phyloP scores from a whole-genome alignment of 1,284 basidiomycete species.

The Microbotryum saponariae region DNA sequence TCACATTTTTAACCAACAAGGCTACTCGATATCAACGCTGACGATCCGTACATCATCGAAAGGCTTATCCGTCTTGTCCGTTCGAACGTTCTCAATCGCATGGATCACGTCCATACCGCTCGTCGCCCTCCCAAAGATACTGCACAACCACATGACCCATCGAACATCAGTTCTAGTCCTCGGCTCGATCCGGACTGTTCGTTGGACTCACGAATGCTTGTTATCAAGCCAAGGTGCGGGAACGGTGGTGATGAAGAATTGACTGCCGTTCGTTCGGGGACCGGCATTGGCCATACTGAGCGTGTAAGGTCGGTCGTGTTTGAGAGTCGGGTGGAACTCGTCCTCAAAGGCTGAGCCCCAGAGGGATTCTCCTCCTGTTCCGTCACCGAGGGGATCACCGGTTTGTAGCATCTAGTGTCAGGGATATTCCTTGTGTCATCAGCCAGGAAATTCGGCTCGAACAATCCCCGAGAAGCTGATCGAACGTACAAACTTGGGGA shows the following conservation, averaged over 20 bases:
- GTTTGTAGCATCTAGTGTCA: constrained; percentile 79
- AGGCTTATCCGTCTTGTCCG: constrained; percentile 44
- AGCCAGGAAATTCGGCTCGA: neutral
- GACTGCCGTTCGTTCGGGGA: constrained; percentile 78
- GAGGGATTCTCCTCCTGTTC: constrained; percentile 91
- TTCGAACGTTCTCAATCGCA: constrained; percentile 71
- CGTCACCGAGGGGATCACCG: constrained; percentile 92
- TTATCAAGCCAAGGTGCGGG: constrained; percentile 81
- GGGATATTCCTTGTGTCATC: neutral
- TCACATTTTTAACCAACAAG: neutral
- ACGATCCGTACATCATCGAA: constrained; percentile 35
- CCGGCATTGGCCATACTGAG: constrained; percentile 99
- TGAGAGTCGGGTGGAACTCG: constrained; percentile 76
- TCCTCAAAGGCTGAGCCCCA: constrained; percentile 96
- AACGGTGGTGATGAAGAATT: constrained; percentile 98
- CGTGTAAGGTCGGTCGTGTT: constrained; percentile 93
- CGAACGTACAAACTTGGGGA: constrained; percentile 74
- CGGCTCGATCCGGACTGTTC: neutral
- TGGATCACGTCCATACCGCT: constrained; percentile 51
- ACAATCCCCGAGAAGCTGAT: too few relatives aligned
- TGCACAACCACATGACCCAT: constrained; percentile 27
- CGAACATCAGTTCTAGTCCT: too few relatives aligned
- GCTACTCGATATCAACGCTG: constrained; percentile 27
- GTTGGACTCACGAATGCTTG: constrained; percentile 48
- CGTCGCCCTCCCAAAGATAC: constrained; percentile 50